Conservation (phyloP, 1,284 basidiomycete species). For the Boletellus deceptivus region DNA sequence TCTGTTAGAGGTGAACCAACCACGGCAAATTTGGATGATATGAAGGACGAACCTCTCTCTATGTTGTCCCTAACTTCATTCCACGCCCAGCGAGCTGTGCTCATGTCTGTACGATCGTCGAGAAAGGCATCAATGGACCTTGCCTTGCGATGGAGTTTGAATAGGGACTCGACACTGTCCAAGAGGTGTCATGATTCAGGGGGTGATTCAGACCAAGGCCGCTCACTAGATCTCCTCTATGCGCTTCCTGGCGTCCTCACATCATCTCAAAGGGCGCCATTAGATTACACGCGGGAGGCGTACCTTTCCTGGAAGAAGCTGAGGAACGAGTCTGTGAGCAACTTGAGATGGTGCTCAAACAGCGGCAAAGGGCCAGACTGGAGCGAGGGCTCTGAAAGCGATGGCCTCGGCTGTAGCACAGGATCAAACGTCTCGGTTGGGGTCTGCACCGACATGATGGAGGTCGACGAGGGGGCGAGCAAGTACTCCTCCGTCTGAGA, state of each 20-base stretch:
- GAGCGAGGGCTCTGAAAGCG: conserved; percentile 41
- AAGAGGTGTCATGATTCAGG: conserved; percentile 9
- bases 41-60: conserved; percentile 60
- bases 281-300: conserved; percentile 23
- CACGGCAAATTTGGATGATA: background rate
- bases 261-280: conserved; percentile 3
- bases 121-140: conserved; percentile 64
- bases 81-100: conserved; percentile 73
- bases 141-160: conserved; percentile 67
- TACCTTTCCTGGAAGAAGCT: conserved; percentile 84
- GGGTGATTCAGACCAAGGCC: background rate
- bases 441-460: conserved; percentile 24
- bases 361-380: conserved; percentile 59
- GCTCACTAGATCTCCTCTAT: conserved; percentile 83
- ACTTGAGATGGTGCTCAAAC: conserved; percentile 70
- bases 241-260: conserved; percentile 51
- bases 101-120: conserved; percentile 61
- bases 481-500: background rate
- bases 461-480: conserved; percentile 2
- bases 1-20: conserved; percentile 44
- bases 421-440: conserved; percentile 24
- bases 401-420: conserved; percentile 32
- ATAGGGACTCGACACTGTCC: conserved; percentile 66
- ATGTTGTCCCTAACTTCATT: conserved; percentile 79
- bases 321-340: conserved; percentile 74